phyloP scores from a whole-genome alignment of 2,329 filamentous ascomycete species.

The Botryotinia globosa region DNA sequence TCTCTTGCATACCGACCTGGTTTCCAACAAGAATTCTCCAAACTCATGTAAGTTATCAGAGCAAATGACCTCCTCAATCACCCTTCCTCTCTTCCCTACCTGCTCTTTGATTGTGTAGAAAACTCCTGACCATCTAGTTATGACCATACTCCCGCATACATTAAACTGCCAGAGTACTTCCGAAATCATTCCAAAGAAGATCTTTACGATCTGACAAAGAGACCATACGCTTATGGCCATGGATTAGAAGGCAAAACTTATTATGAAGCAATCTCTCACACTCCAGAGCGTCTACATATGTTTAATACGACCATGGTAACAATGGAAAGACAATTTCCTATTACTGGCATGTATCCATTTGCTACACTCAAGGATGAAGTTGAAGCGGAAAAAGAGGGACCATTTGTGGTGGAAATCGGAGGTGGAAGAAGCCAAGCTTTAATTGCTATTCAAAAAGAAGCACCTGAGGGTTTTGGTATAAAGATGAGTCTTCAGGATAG shows the following conservation, averaged over 20 bases:
- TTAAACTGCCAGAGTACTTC: neutral
- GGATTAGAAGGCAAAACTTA: slow-evolving; percentile 27
- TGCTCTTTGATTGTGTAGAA: neutral
- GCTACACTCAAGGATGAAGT: neutral
- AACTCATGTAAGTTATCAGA: neutral
- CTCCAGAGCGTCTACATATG: neutral
- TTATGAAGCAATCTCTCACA: slow-evolving; percentile 26
- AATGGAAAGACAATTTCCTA: slow-evolving; percentile 18
- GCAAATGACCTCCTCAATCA: neutral
- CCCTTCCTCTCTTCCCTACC: neutral
- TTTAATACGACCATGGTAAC: neutral
- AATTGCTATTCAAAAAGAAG: slow-evolving; percentile 34
- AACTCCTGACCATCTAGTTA: neutral
- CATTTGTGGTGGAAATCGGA: slow-evolving; percentile 31
- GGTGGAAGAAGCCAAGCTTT: slow-evolving; percentile 29
- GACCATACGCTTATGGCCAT: neutral
- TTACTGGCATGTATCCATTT: slow-evolving; percentile 24
- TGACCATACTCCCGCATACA: neutral
- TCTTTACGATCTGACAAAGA: neutral
- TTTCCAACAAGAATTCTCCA: neutral
- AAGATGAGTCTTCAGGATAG: slow-evolving; percentile 37
- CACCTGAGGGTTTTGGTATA: slow-evolving; percentile 22
- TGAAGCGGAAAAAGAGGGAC: slow-evolving; percentile 24
- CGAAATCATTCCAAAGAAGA: neutral
- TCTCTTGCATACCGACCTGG: neutral